A percentile compares a stretch with the other conserved stretches of the same genome.
Conservation (phyloP, 2,329 filamentous ascomycete species). For the Fusarium mundagurra region DNA sequence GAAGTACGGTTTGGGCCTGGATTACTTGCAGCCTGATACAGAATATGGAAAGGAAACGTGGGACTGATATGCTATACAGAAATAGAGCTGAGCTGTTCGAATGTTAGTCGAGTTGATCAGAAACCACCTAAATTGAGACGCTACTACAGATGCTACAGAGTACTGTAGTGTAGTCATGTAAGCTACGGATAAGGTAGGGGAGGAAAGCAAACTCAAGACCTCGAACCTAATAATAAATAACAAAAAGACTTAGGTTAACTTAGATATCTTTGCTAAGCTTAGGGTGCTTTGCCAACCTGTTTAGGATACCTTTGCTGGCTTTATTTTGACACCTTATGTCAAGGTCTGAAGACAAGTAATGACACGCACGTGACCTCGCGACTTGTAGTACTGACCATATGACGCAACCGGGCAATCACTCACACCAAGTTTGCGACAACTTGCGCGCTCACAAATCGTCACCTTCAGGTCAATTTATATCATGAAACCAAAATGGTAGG, state of each 20-base stretch:
- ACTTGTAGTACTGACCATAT: slow-evolving; percentile 24
- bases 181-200: no score
- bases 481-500: slow-evolving; percentile 45
- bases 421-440: slow-evolving; percentile 22
- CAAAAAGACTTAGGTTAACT: neutral
- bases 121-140: neutral
- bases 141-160: neutral
- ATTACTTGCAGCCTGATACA: neutral
- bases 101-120: neutral
- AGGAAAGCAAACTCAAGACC: neutral
- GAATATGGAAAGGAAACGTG: neutral
- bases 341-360: neutral
- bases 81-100: neutral
- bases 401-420: slow-evolving; percentile 40
- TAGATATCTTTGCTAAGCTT: neutral
- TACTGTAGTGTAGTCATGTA: no score
- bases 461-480: neutral
- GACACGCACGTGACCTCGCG: slow-evolving; percentile 30
- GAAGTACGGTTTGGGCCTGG: no score
- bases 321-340: neutral
- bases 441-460: slow-evolving; percentile 1
- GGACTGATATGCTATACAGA: neutral
- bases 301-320: neutral
- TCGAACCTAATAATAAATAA: neutral
- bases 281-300: neutral